Evolutionary conservation across 805 yeast genomes (phyloP), one percentile per base, ranked within the genome.

Genomic region (Myxozyma kluyveri): DNA sequence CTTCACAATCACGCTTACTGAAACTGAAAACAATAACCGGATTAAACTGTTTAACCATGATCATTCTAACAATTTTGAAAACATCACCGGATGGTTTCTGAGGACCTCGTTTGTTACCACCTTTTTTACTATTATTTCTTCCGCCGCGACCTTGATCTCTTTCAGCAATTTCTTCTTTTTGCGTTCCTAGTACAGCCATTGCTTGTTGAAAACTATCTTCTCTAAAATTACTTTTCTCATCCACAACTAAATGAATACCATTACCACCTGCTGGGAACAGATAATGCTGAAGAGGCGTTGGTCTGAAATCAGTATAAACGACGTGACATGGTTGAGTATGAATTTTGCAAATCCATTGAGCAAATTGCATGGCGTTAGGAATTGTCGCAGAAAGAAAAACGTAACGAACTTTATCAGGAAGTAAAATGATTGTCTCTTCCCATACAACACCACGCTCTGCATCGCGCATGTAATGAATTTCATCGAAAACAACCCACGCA

Each of bases 1-100:
- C 78, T 71, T 93, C 99, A 73, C 99, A 95, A 65, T 93, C 99
- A 65, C 97, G 82, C 67, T 93, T 93, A 66, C 95, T 85, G 68
- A 93, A 93, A n/a, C 98, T 90, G 72, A 93, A 93, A 21, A 93
- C 98, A 75, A 93, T 93, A 38, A 93, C 99, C 1, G 99, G 99
- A 64, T 93, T 95, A 70, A 88, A 93, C 65, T 89, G 85, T 66
- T 91, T 91, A 72, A 86, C 79, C 90, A 96, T 93, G 67, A 93
- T 91, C 98, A 93, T 93, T 69, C 89, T 91, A 49, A 93, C 96
- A 67, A 93, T 93, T 68, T 93, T 93, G 69, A 62, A 62, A 24
- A 62, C 93, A 72, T 93, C 99, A n/a, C n/a, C n/a, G 10, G 96
- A 36, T 17, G 63, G 59, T 2, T 59, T 60, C 27, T 37, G 73